A percentile compares a stretch with the other conserved stretches of the same genome.
phyloP scores from a whole-genome alignment of 2,329 filamentous ascomycete genomes.

The Cytospora schulzeri region DNA sequence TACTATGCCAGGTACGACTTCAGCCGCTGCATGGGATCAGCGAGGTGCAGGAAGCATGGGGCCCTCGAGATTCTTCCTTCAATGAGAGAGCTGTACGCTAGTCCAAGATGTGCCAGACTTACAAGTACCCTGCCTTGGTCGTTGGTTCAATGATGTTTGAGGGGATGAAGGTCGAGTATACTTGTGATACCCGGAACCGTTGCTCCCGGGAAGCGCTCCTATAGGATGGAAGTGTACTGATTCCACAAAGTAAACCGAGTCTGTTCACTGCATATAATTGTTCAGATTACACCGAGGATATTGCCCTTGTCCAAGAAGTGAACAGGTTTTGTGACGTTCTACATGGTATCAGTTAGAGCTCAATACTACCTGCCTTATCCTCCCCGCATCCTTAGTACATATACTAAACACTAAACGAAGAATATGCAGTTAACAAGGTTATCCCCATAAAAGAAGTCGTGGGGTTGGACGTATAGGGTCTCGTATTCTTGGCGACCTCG shows the following conservation, averaged over 20 bases:
- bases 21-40: slow-evolving; percentile 3
- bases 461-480: background rate
- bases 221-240: background rate
- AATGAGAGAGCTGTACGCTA: slow-evolving; percentile 10
- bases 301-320: background rate
- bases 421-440: background rate
- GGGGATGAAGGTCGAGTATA: background rate
- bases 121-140: background rate
- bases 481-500: background rate
- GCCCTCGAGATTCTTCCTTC: slow-evolving; percentile 7
- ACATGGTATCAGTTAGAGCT: background rate
- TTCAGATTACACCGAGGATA: background rate
- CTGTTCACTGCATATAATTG: background rate
- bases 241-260: too few species aligned
- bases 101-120: background rate
- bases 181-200: background rate
- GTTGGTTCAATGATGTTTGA: background rate
- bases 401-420: too few species aligned
- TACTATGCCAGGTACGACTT: slow-evolving; percentile 5
- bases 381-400: background rate
- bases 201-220: background rate
- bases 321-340: background rate
- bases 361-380: background rate
- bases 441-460: background rate
- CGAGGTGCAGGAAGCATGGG: background rate